Percentiles rank a stretch among this genome's conserved stretches.
Evolutionary conservation across 1,139 yeast genomes (phyloP).

Genomic region (Scheffersomyces cryptocercus): DNA sequence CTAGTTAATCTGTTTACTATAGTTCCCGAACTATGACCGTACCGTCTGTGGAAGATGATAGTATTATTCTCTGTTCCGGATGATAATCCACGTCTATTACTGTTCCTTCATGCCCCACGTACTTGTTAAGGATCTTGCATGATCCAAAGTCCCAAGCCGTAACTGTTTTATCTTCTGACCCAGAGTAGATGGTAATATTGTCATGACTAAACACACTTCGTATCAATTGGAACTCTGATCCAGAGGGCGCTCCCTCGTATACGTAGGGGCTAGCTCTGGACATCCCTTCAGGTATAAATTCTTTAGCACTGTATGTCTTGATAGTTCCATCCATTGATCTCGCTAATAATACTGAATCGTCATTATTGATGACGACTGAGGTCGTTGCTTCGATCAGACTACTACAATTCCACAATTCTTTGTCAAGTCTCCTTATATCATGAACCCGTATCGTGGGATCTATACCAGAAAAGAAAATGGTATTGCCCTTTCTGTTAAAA

Average conservation of each 20-base stretch:
- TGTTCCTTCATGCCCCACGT: slow-evolving; percentile 61
- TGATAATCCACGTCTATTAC: slow-evolving; percentile 60
- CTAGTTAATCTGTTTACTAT: slow-evolving; percentile 4
- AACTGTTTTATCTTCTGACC: slow-evolving; percentile 61
- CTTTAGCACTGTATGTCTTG: slow-evolving; percentile 56
- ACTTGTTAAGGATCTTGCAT: slow-evolving; percentile 46
- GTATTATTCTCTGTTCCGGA: slow-evolving; percentile 35
- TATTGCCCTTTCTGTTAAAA: slow-evolving; percentile 34
- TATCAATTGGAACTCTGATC: slow-evolving; percentile 53
- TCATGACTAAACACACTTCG: slow-evolving; percentile 48
- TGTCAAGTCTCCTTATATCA: slow-evolving; percentile 47
- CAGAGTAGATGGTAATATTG: slow-evolving; percentile 48
- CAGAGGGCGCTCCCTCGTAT: slow-evolving; percentile 62
- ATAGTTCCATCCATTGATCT: slow-evolving; percentile 60
- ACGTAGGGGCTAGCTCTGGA: slow-evolving; percentile 43
- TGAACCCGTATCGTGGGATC: slow-evolving; percentile 63
- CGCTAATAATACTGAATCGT: slow-evolving; percentile 52
- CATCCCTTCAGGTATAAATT: slow-evolving; percentile 37
- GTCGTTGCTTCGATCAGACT: slow-evolving; percentile 56
- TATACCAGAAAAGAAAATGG: slow-evolving; percentile 62
- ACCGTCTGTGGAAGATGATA: slow-evolving; percentile 54
- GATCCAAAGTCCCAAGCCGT: slow-evolving; percentile 64
- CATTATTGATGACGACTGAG: slow-evolving; percentile 49
- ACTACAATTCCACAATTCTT: slow-evolving; percentile 45
- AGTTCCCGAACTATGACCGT: slow-evolving; percentile 44